Evolutionary conservation across 163 green algal species (phyloP), one percentile per base, ranked within the genome.

Genomic region (Scenedesmus sp.): DNA sequence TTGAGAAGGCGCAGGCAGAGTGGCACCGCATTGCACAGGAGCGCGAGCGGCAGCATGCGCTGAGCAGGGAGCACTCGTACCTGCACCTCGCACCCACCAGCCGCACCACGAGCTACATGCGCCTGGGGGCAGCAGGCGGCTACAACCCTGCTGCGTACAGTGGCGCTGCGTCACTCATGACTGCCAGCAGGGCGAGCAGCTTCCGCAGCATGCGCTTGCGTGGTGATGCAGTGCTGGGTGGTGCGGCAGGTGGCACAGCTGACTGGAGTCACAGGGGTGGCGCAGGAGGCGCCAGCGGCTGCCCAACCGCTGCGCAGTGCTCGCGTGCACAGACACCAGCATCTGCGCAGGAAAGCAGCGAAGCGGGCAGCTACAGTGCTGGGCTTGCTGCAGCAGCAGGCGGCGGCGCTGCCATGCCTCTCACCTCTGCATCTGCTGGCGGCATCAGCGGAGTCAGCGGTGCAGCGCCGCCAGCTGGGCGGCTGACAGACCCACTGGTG

Each of bases 181-280:
- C 20, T 4, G 88, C 66, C 60, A 92, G 88, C 81, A 79, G 88
- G 26, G 23, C 62, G 7, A 92, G 88, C 88, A 92, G 88, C 81
- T 89, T 84, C 81, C 85, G 64, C 52, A 92, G 81, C 70, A 79
- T 23, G 46, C 70, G 70, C 3, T 81, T 60, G 20, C 52, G 59
- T 46, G 88, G 70, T 3, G 70, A 92, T 1, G 7, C 26, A 26
- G 88, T 81, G 52, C 16, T 89, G 13, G 88, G 64, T 46, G 88
- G 88, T 3, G 88, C 88, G 34, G 20, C 81, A 34, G 88, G 60
- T 5, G 88, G 81, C 13, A 55, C 34, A 46, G 23, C 81, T 57
- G 88, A 92, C 0, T 84, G 34, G 4, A 86, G 54, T 15, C 12
- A 79, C 70, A 79, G 70, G 70, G 70, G 70, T 8, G 70, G 70